phyloP scores from a whole-genome alignment of 2,329 filamentous ascomycete genomes.

The Gliomastix tumulicola region DNA sequence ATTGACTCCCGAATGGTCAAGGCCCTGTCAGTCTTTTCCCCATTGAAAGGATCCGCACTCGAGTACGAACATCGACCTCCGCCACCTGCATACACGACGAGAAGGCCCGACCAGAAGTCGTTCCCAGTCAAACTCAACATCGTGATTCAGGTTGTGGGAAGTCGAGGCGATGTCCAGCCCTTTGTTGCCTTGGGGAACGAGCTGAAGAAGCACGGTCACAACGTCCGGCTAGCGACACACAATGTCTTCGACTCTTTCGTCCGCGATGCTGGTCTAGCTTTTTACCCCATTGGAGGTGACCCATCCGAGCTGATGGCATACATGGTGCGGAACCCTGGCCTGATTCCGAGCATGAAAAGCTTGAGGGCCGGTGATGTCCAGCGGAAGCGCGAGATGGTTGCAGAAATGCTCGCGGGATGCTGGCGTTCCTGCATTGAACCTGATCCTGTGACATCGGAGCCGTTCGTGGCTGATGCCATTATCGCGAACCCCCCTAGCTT shows the following conservation, averaged over 20 bases:
- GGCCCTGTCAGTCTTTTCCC: too few species aligned
- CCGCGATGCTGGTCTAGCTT: conserved; percentile 87
- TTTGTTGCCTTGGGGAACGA: conserved; percentile 96
- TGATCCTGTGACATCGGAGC: conserved; percentile 39
- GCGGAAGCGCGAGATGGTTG: conserved; percentile 84
- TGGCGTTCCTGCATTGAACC: conserved; percentile 20
- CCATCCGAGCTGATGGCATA: conserved; percentile 92
- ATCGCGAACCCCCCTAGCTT: conserved; percentile 96
- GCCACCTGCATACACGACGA: too few species aligned
- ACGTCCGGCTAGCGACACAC: conserved; percentile 86
- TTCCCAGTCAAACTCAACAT: too few species aligned
- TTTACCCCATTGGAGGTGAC: conserved; percentile 81
- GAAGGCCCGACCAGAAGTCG: too few species aligned
- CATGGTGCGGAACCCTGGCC: conserved; percentile 87
- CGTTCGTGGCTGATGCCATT: conserved; percentile 78
- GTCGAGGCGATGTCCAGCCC: conserved; percentile 90
- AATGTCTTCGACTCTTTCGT: conserved; percentile 86
- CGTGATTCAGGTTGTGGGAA: conserved; percentile 50
- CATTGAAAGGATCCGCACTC: too few species aligned
- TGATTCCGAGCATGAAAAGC: conserved; percentile 80
- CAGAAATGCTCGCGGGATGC: conserved; percentile 17
- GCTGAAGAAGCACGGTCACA: conserved; percentile 60
- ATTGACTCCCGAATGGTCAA: too few species aligned
- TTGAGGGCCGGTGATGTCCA: conserved; percentile 88
- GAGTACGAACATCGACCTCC: too few species aligned